A percentile compares a stretch with the other conserved stretches of the same genome.
These are phyloP conservation scores for Mortierella hygrophila DNA, from an alignment of 192 early-diverging fungal genomes.

Conservation along the genomic window DNA sequence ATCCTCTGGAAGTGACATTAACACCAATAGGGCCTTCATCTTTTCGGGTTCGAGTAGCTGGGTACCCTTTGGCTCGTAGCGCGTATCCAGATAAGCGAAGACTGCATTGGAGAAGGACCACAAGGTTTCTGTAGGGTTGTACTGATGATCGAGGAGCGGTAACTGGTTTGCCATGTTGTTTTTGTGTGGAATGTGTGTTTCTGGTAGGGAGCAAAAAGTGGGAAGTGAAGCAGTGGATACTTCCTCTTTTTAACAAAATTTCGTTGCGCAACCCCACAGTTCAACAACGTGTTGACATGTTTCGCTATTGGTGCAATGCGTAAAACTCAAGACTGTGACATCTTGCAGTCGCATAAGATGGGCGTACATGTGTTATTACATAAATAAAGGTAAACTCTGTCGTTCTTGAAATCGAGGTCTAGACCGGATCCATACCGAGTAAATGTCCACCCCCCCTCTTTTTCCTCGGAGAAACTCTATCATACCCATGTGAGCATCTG, in stretches of 20 bases:
- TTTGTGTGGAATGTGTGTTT: not conserved
- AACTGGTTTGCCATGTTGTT: slow-evolving; percentile 24
- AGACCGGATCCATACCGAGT: too few relatives aligned
- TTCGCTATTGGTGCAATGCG: not conserved
- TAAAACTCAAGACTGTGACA: not conserved
- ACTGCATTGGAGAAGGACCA: slow-evolving; percentile 31
- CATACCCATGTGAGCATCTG: too few relatives aligned
- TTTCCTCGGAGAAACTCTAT: too few relatives aligned
- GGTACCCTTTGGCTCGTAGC: slow-evolving; percentile 27
- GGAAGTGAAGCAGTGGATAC: not conserved
- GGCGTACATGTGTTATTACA: not conserved
- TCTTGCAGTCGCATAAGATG: too few relatives aligned
- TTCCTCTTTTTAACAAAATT: not conserved
- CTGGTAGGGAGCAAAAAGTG: not conserved
- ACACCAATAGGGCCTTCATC: slow-evolving; percentile 23
- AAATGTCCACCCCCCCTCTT: too few relatives aligned
- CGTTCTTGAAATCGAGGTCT: too few relatives aligned
- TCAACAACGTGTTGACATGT: not conserved
- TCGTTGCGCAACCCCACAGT: not conserved
- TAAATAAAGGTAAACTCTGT: too few relatives aligned
- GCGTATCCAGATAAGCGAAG: slow-evolving; percentile 31
- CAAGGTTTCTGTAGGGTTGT: slow-evolving; percentile 35
- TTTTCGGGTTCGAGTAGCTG: slow-evolving; percentile 38
- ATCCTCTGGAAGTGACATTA: not conserved
- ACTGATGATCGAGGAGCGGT: slow-evolving; percentile 39